These are phyloP conservation scores for Sungouiozyma intestinalis DNA, from an alignment of 805 yeast genomes.

Conservation along the genomic window DNA sequence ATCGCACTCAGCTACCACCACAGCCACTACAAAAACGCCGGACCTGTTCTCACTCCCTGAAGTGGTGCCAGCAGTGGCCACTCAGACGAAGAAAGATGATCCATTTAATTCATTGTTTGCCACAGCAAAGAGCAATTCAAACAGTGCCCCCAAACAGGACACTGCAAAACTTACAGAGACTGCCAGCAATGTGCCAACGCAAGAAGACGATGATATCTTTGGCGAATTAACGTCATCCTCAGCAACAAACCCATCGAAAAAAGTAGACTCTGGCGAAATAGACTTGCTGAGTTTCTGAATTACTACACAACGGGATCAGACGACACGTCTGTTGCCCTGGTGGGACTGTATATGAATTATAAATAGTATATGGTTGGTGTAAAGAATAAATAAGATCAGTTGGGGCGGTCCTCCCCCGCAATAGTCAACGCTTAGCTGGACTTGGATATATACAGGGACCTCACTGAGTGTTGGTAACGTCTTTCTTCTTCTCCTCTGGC, in stretches of 20 bases:
- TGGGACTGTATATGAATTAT: no score
- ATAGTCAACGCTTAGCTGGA: no score
- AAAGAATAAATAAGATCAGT: neutral
- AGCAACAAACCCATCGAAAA: conserved; percentile 2
- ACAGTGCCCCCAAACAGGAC: conserved; percentile 11
- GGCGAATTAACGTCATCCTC: conserved; percentile 24
- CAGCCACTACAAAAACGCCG: neutral
- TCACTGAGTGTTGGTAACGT: no score
- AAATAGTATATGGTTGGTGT: neutral
- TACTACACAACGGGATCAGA: no score
- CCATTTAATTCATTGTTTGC: conserved; percentile 65
- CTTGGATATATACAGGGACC: no score
- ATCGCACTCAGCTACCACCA: conserved; percentile 4
- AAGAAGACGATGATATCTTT: conserved; percentile 23
- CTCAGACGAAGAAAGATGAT: conserved; percentile 39
- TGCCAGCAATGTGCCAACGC: conserved; percentile 3
- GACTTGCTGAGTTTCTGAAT: conserved; percentile 27
- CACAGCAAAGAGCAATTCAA: conserved; percentile 43
- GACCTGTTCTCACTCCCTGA: neutral
- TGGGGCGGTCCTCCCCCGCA: no score
- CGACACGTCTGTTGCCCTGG: no score
- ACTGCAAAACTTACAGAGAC: neutral
- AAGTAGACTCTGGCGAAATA: conserved; percentile 13
- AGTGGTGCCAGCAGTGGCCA: conserved; percentile 28
- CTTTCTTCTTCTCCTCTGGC: neutral